Percentiles rank a stretch among this genome's conserved stretches.
These are phyloP conservation scores for Termitomyces sp. DNA, from an alignment of 768 basidiomycete species.

Conservation along the genomic window DNA sequence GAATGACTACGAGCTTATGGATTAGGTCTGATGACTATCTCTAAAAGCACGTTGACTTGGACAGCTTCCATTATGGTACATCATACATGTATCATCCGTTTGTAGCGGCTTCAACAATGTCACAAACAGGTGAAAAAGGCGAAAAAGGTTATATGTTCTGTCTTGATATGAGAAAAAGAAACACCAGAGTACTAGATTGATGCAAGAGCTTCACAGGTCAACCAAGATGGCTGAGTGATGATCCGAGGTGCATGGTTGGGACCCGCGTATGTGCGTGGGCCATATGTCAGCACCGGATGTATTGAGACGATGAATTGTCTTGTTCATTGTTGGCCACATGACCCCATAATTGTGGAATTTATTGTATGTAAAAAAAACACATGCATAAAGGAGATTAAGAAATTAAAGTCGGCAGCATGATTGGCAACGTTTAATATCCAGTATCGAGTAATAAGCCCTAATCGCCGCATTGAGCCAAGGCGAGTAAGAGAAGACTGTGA, in stretches of 20 bases:
- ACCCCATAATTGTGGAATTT: constrained; percentile 1
- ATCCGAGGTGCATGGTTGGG: constrained; percentile 8
- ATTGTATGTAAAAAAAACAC: neutral
- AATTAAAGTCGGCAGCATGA: neutral
- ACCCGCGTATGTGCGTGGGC: constrained; percentile 8
- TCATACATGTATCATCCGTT: neutral
- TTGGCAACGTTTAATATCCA: neutral
- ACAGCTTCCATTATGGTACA: neutral
- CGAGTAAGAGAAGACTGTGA: constrained; percentile 6
- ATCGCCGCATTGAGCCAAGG: neutral
- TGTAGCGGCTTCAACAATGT: neutral
- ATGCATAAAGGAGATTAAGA: neutral
- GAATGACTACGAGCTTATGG: neutral
- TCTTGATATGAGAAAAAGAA: neutral
- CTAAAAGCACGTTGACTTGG: neutral
- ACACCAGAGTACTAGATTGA: neutral
- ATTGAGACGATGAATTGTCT: constrained; percentile 4
- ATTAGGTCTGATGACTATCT: neutral
- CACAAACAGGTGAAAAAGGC: neutral
- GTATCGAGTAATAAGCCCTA: neutral
- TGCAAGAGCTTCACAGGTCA: constrained; percentile 3
- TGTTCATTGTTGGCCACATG: constrained; percentile 8
- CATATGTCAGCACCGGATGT: constrained; percentile 1
- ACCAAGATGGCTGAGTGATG: constrained; percentile 4
- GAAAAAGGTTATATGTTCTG: neutral